Base-by-base conservation (phyloP, 228 moss, liverwort and hornwort species). In the Sphagnum fallax region DNA sequence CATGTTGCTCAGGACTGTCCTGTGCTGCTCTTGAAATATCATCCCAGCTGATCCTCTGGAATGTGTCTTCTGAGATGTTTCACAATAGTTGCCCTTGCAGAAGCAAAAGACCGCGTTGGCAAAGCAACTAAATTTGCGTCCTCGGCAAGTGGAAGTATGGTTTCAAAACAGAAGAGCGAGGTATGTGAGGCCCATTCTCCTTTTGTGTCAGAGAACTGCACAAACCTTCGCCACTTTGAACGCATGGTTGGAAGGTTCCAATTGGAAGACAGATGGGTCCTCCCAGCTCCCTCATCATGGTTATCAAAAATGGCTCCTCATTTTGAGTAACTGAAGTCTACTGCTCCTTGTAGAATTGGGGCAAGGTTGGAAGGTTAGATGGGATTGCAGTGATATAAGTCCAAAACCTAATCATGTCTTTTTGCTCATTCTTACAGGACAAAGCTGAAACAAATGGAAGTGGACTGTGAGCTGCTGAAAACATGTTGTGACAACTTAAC, bases 111-210 rank as follows among this genome's bases (percentile, higher is more conserved):
- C 85, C 60, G 93, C 97, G 8, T 75, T 98, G 11, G 97, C 97
- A 0, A 98, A 93, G 84, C 97, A 98, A 74, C 69, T 98, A 32
- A 87, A 83, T 18, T 64, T 98, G 66, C 85, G 97, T 5, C 91
- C 97, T 0, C 93, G 97, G 0, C 97, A 98, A 69, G 97, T 98
- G 4, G 97, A 98, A 86, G 97, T 98, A 0, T 98, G 97, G 97
- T 98, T 98, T 73, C 97, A 98, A 70, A 98, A 98, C 76, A 79
- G 97, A 50, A 84, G 97, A 70, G 97, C 97, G 4, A 84, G 96
- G 65, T 65, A 51, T 49, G 16, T 11, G 13, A 65, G 32, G 32
- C 32, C 32, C 32, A 32, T 1, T 32, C 32, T 32, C 32, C 32
- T 32, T 32, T 32, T 32, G 32, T 2, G 2, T 32, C 32, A 32